Base-by-base conservation (phyloP, 192 early-diverging fungal genomes). In the Cladochytrium replicatum region DNA sequence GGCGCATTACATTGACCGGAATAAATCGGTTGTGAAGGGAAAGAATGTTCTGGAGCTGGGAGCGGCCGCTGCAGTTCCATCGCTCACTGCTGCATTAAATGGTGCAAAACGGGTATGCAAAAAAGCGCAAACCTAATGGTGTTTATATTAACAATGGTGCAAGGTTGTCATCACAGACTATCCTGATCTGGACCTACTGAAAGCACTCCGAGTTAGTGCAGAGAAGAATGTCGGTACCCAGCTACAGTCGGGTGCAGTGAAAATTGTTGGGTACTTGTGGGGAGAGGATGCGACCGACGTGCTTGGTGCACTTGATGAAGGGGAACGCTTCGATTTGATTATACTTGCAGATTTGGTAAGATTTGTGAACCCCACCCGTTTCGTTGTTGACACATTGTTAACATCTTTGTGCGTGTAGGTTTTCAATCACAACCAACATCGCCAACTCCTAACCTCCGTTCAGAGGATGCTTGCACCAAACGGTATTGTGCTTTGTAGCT, bases 361-460 rank as follows among this genome's bases (percentile, higher is more conserved):
- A 11, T 13, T 17, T 17, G 34, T 13, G 17, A 13, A 37, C 34
- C 13, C 13, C 17, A 13, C 43, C 11, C n/a, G n/a, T 44, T 44
- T 37, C 32, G 13, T 26, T 27, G 13, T 37, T 44, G 13, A 44
- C 11, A 44, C 47, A 59, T 89, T n/a, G n/a, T n/a, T n/a, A n/a
- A n/a, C n/a, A n/a, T n/a, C n/a, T n/a, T n/a, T n/a, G n/a, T n/a
- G n/a, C n/a, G n/a, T n/a, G n/a, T n/a, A n/a, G 22, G 71, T 94
- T 9, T 90, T 91, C 61, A 91, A 93, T 58, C 88, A 93, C 58
- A 86, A 82, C n/a, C 77, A 94, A 51, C 91, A 94, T 34, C 49
- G 63, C 19, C 60, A 80, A 2, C 61, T 94, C 59, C 65, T 94
- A 23, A 71, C 74, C 48, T 79, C 86, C 3, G 83, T 84, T 40